Conservation (phyloP, 2,329 filamentous ascomycete genomes). For the Ceratocystis cacaofunesta region DNA sequence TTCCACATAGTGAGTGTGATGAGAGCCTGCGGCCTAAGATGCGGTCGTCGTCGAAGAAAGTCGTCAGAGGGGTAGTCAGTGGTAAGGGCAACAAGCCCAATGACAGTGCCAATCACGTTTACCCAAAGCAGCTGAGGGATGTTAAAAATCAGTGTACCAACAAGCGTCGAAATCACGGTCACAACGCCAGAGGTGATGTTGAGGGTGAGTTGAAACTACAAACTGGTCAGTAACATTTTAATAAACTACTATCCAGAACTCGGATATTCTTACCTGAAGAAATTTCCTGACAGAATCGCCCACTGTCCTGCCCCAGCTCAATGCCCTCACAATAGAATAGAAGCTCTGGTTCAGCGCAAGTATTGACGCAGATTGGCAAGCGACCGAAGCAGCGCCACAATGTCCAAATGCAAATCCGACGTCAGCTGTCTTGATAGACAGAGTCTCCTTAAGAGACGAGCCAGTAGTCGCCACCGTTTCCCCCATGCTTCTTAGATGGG, state of each 20-base stretch:
- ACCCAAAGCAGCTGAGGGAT: slow-evolving; percentile 46
- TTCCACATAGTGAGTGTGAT: slow-evolving; percentile 60
- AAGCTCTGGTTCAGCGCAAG: slow-evolving; percentile 51
- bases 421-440: slow-evolving; percentile 50
- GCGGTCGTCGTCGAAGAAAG: slow-evolving; percentile 22
- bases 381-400: slow-evolving; percentile 44
- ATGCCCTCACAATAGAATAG: slow-evolving; percentile 45
- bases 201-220: slow-evolving; percentile 43
- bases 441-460: slow-evolving; percentile 52
- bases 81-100: slow-evolving; percentile 37
- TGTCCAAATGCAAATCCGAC: slow-evolving; percentile 56
- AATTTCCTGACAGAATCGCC: slow-evolving; percentile 52
- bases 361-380: slow-evolving; percentile 46
- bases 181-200: slow-evolving; percentile 46
- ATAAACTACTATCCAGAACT: background rate
- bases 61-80: slow-evolving; percentile 27
- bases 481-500: slow-evolving; percentile 47
- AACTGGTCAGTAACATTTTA: background rate
- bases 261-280: slow-evolving; percentile 31
- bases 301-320: slow-evolving; percentile 48
- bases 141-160: slow-evolving; percentile 37
- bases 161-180: slow-evolving; percentile 41
- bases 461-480: slow-evolving; percentile 53
- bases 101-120: slow-evolving; percentile 46
- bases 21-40: slow-evolving; percentile 51